A percentile compares a stretch with the other conserved stretches of the same genome.
Evolutionary conservation across 768 basidiomycete genomes (phyloP).

Genomic region (Psilocybe cubensis): DNA sequence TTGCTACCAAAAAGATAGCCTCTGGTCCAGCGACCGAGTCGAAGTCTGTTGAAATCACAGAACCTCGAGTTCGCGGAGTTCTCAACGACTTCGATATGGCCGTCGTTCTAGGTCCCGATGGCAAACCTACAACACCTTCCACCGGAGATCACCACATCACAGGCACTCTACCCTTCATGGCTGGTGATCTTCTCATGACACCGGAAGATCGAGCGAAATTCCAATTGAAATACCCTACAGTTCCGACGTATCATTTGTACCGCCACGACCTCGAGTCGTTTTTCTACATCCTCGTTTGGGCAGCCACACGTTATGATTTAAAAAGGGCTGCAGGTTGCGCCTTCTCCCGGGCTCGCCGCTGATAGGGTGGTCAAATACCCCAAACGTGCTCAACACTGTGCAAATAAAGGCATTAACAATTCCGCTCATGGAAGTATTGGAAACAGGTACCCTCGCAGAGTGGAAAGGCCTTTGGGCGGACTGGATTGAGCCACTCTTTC

Average conservation of each 20-base stretch:
- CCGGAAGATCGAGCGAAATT: background rate
- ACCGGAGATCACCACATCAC: conserved; percentile 24
- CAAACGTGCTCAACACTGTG: background rate
- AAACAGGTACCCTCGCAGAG: no score
- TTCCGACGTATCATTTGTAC: conserved; percentile 14
- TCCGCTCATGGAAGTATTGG: no score
- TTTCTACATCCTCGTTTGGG: conserved; percentile 25
- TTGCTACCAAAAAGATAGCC: no score
- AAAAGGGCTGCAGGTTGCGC: no score
- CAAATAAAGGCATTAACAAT: no score
- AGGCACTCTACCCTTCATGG: conserved; percentile 23
- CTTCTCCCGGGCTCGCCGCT: background rate
- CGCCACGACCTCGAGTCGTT: conserved; percentile 29
- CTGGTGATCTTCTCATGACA: conserved; percentile 14
- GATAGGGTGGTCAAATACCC: no score
- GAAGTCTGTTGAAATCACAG: no score
- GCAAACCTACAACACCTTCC: background rate
- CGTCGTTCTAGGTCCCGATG: background rate
- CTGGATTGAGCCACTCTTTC: no score
- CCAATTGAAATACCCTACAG: background rate
- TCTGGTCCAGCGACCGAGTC: no score
- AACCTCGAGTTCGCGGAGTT: background rate
- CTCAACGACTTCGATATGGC: background rate
- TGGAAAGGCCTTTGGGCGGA: no score
- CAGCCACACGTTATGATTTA: conserved; percentile 13